Conservation (phyloP, 495 filamentous ascomycete genomes). For the Penicillium paradoxum region DNA sequence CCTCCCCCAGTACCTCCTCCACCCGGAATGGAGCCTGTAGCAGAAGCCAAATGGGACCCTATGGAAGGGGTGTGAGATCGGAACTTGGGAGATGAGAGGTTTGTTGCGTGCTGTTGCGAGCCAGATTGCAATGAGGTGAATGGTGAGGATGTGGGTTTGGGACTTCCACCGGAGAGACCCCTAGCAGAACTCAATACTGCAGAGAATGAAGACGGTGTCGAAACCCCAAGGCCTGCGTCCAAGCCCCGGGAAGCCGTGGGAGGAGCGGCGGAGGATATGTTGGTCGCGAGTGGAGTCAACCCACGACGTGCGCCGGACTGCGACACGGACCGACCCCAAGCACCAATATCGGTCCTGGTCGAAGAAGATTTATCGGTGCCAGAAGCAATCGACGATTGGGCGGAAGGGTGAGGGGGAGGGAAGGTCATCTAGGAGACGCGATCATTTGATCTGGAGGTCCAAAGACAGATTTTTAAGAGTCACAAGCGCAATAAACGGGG, state of each 20-base stretch:
- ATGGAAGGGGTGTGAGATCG: conserved; percentile 58
- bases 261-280: conserved; percentile 43
- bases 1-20: conserved; percentile 59
- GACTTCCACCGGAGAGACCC: conserved; percentile 45
- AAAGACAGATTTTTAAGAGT: conserved; percentile 42
- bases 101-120: conserved; percentile 53
- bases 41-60: conserved; percentile 55
- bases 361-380: conserved; percentile 52
- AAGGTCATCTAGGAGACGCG: conserved; percentile 62
- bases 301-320: conserved; percentile 56
- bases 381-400: conserved; percentile 59
- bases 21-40: conserved; percentile 50
- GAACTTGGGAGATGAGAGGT: conserved; percentile 55
- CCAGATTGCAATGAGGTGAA: conserved; percentile 55
- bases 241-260: conserved; percentile 43
- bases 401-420: conserved; percentile 56
- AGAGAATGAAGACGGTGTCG: conserved; percentile 53
- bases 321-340: conserved; percentile 56
- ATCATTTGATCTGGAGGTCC: conserved; percentile 51
- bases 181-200: conserved; percentile 50
- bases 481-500: conserved; percentile 22
- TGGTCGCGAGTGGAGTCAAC: conserved; percentile 60
- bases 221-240: conserved; percentile 39
- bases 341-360: conserved; percentile 54
- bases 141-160: conserved; percentile 47